These are phyloP conservation scores for Neophaeococcomyces aloes DNA, from an alignment of 2,329 filamentous ascomycete species.

Conservation along the genomic window DNA sequence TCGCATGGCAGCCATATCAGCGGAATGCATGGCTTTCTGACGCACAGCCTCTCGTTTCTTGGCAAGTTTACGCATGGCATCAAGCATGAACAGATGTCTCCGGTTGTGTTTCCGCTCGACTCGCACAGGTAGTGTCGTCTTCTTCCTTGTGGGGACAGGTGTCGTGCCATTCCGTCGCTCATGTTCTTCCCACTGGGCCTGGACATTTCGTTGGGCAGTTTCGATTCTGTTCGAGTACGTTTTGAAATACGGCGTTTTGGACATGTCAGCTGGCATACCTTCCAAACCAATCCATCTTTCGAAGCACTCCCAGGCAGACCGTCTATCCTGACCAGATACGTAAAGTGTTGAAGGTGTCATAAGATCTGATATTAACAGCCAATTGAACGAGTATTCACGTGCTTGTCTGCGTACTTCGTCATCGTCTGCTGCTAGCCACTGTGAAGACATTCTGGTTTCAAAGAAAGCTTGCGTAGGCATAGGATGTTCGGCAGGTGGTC, in stretches of 20 bases:
- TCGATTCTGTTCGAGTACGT: slow-evolving; percentile 55
- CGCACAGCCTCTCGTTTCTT: slow-evolving; percentile 80
- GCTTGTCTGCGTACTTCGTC: slow-evolving; percentile 78
- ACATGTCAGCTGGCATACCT: slow-evolving; percentile 82
- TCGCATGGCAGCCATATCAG: slow-evolving; percentile 64
- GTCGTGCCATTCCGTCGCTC: slow-evolving; percentile 42
- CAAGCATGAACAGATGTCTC: slow-evolving; percentile 77
- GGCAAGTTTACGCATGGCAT: slow-evolving; percentile 88
- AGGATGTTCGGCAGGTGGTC: slow-evolving; percentile 77
- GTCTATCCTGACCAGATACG: slow-evolving; percentile 73
- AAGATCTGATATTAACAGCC: slow-evolving; percentile 83
- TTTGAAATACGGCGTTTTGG: slow-evolving; percentile 91
- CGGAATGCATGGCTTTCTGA: slow-evolving; percentile 78
- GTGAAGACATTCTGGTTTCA: slow-evolving; percentile 72
- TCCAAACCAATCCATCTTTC: slow-evolving; percentile 92
- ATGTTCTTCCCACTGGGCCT: slow-evolving; percentile 46
- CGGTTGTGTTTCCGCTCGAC: slow-evolving; percentile 81
- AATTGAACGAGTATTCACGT: slow-evolving; percentile 92
- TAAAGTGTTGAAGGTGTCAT: slow-evolving; percentile 64
- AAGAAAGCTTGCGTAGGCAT: slow-evolving; percentile 91
- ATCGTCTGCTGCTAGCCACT: slow-evolving; percentile 85
- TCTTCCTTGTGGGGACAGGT: slow-evolving; percentile 45
- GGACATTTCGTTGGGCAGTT: slow-evolving; percentile 49
- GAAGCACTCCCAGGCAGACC: slow-evolving; percentile 97
- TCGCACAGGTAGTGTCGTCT: slow-evolving; percentile 64